Percentiles rank a stretch among this genome's conserved stretches.
Conservation (phyloP, 768 basidiomycete species). For the Cytidiella melzeri region DNA sequence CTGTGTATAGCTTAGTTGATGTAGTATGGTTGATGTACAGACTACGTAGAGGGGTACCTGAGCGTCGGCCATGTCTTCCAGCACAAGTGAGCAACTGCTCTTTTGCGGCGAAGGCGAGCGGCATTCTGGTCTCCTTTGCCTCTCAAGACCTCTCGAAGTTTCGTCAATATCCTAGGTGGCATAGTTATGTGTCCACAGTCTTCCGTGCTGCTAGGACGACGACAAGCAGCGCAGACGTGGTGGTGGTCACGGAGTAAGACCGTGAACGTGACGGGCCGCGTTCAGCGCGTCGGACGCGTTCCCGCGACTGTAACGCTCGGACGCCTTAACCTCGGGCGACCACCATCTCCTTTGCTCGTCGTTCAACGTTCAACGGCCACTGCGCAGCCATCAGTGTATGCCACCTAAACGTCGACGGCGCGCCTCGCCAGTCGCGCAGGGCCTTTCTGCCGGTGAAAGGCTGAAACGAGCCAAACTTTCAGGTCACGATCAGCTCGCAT, state of each 20-base stretch:
- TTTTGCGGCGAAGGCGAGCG: constrained; percentile 5
- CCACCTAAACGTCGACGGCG: constrained; percentile 23
- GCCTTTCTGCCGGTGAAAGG: constrained; percentile 54
- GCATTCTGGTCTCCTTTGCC: constrained; percentile 9
- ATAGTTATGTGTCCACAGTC: background rate
- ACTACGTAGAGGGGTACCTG: constrained; percentile 1
- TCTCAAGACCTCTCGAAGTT: constrained; percentile 1
- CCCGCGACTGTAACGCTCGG: background rate
- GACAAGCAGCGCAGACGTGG: background rate
- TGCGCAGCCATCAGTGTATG: constrained; percentile 17
- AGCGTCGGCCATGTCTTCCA: constrained; percentile 8
- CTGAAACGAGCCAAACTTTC: constrained; percentile 52
- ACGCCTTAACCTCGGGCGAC: background rate
- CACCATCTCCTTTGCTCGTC: background rate
- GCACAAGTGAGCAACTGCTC: constrained; percentile 3
- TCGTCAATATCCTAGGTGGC: constrained; percentile 2
- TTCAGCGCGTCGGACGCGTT: background rate
- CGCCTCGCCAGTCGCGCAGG: constrained; percentile 23
- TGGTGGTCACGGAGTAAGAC: background rate
- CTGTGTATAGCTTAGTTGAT: constrained; percentile 29
- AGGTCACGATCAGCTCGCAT: constrained; percentile 43
- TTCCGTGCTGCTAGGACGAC: no score
- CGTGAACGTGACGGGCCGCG: background rate
- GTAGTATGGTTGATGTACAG: background rate
- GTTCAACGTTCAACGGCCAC: background rate